These are phyloP conservation scores for Ascocoryne sarcoides DNA, from an alignment of 2,329 filamentous ascomycete species.

Conservation along the genomic window DNA sequence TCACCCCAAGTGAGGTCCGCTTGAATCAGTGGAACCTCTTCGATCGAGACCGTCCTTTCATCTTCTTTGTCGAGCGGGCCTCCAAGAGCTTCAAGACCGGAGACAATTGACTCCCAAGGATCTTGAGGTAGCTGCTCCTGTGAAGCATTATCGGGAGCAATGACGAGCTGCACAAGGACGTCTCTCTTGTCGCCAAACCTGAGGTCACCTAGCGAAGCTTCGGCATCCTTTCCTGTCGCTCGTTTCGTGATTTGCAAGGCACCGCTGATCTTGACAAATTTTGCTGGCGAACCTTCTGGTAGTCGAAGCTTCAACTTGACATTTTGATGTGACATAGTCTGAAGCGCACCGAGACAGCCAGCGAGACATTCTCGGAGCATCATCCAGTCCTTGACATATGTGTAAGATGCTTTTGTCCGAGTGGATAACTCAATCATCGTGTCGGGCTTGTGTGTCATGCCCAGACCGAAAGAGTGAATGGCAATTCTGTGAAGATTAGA, in stretches of 20 bases:
- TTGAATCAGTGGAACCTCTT: slow-evolving; percentile 91
- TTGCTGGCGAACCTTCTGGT: slow-evolving; percentile 92
- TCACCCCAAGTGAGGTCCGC: slow-evolving; percentile 92
- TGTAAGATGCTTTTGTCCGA: slow-evolving; percentile 92
- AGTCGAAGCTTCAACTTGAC: slow-evolving; percentile 90
- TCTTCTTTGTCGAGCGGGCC: slow-evolving; percentile 82
- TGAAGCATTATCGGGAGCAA: slow-evolving; percentile 73
- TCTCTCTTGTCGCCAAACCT: slow-evolving; percentile 93
- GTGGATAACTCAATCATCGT: slow-evolving; percentile 97
- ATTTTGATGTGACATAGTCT: slow-evolving; percentile 95
- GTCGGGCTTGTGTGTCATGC: slow-evolving; percentile 95
- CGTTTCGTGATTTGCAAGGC: slow-evolving; percentile 94
- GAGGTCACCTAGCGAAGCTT: slow-evolving; percentile 84
- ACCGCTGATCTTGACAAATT: slow-evolving; percentile 97
- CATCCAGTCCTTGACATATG: slow-evolving; percentile 99
- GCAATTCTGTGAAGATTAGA: slow-evolving; percentile 53
- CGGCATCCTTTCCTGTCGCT: slow-evolving; percentile 86
- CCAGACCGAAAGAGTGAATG: slow-evolving; percentile 93
- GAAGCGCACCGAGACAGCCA: slow-evolving; percentile 83
- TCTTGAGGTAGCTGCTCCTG: slow-evolving; percentile 83
- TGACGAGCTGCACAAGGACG: slow-evolving; percentile 87
- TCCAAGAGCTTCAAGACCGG: slow-evolving; percentile 84
- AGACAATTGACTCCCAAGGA: slow-evolving; percentile 95
- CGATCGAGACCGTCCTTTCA: slow-evolving; percentile 72
- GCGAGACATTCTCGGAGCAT: slow-evolving; percentile 96